These are phyloP conservation scores for Phoma sp. DNA, from an alignment of 2,329 filamentous ascomycete genomes.

Conservation along the genomic window DNA sequence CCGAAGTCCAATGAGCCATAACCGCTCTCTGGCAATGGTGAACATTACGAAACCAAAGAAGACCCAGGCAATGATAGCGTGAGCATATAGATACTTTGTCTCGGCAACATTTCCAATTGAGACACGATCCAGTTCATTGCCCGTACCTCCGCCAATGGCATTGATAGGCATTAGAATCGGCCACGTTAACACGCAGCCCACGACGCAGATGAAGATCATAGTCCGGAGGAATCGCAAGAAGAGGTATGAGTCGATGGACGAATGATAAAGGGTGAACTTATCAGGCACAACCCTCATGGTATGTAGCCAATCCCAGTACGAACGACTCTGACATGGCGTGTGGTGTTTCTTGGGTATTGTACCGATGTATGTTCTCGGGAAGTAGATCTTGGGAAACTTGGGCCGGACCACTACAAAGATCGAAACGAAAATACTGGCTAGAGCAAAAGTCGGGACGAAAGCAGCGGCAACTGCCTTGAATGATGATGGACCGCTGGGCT, in stretches of 20 bases:
- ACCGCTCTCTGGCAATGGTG: slow-evolving; percentile 82
- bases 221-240: slow-evolving; percentile 89
- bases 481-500: slow-evolving; percentile 42
- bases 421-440: slow-evolving; percentile 38
- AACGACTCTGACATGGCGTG: slow-evolving; percentile 46
- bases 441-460: slow-evolving; percentile 42
- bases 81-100: slow-evolving; percentile 73
- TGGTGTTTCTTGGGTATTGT: slow-evolving; percentile 51
- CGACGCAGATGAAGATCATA: slow-evolving; percentile 76
- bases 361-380: slow-evolving; percentile 53
- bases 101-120: slow-evolving; percentile 77
- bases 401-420: slow-evolving; percentile 51
- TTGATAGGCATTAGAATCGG: slow-evolving; percentile 90
- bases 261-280: slow-evolving; percentile 83
- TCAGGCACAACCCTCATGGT: slow-evolving; percentile 66
- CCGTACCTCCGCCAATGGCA: slow-evolving; percentile 73
- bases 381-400: slow-evolving; percentile 53
- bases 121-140: slow-evolving; percentile 74
- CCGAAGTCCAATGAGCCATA: slow-evolving; percentile 90
- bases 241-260: slow-evolving; percentile 90
- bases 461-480: slow-evolving; percentile 43
- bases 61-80: slow-evolving; percentile 78
- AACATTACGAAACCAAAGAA: slow-evolving; percentile 89
- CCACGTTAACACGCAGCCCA: slow-evolving; percentile 84
- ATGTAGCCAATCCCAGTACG: slow-evolving; percentile 50